Evolutionary conservation across 495 filamentous ascomycete species (phyloP).

Genomic region (Penicillium canescens): DNA sequence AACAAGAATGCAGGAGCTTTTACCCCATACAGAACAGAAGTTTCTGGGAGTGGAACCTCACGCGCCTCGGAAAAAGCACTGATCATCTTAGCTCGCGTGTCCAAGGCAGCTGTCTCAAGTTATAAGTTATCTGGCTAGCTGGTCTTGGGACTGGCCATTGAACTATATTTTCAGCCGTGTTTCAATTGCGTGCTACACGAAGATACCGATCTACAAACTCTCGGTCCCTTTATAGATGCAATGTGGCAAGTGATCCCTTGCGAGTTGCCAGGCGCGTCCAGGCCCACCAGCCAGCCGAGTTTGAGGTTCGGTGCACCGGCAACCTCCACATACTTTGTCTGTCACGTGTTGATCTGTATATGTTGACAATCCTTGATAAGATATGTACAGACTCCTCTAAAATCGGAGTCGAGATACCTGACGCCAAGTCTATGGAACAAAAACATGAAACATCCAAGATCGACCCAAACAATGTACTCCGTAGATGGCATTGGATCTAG

Average conservation of each 20-base stretch:
- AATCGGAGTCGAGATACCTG: not conserved
- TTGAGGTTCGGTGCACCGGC: constrained; percentile 4
- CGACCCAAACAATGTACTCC: not conserved
- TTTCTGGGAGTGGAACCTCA: constrained; percentile 12
- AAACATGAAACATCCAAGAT: not conserved
- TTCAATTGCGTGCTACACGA: not conserved
- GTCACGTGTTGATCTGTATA: not conserved
- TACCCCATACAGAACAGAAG: constrained; percentile 15
- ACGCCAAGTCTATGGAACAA: constrained; percentile 11
- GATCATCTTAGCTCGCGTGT: not conserved
- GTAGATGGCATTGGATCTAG: not conserved
- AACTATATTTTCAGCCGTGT: too few relatives aligned
- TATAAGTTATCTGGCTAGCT: too few relatives aligned
- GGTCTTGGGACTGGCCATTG: too few relatives aligned
- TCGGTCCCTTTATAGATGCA: not conserved
- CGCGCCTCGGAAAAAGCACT: not conserved
- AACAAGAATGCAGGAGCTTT: constrained; percentile 23
- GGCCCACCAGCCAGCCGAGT: constrained; percentile 17
- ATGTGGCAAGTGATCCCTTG: constrained; percentile 10
- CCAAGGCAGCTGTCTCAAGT: too few relatives aligned
- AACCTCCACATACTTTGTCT: constrained; percentile 8
- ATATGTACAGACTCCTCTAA: not conserved
- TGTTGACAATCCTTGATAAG: not conserved
- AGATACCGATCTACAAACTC: too few relatives aligned
- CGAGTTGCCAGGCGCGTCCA: not conserved